These are phyloP conservation scores for Aphanoascus verrucosus DNA, from an alignment of 2,329 filamentous ascomycete species.

Conservation along the genomic window DNA sequence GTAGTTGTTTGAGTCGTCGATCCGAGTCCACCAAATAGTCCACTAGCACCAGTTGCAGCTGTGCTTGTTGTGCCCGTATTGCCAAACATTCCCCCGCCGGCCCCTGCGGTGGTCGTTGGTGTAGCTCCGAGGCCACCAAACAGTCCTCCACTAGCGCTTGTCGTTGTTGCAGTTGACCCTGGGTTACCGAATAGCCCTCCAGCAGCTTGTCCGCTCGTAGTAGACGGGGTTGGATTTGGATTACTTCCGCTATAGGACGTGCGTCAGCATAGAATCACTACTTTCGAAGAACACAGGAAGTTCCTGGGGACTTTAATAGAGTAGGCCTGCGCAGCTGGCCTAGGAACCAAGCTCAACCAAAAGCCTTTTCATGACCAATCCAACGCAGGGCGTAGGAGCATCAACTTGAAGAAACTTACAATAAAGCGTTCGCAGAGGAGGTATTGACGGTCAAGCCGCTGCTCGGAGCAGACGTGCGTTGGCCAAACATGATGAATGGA, in stretches of 20 bases:
- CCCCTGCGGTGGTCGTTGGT: conserved; percentile 12
- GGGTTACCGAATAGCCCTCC: conserved; percentile 28
- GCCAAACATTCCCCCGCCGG: conserved; percentile 13
- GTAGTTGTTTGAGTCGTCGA: conserved; percentile 11
- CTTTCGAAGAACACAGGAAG: not conserved
- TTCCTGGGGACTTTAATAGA: not conserved
- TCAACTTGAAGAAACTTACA: conserved; percentile 13
- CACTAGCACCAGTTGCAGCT: conserved; percentile 19
- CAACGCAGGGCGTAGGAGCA: no score
- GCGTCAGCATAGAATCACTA: not conserved
- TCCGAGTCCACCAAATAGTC: conserved; percentile 26
- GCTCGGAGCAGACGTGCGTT: conserved; percentile 10
- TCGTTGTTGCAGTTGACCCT: conserved; percentile 14
- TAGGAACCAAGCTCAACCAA: no score
- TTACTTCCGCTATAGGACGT: conserved; percentile 7
- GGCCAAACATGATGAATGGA: conserved; percentile 14
- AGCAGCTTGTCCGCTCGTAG: conserved; percentile 9
- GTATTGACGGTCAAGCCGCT: conserved; percentile 18
- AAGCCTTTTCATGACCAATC: no score
- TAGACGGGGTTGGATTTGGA: conserved; percentile 8
- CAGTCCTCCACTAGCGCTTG: conserved; percentile 20
- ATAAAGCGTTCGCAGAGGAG: conserved; percentile 15
- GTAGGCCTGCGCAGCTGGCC: no score
- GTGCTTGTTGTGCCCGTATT: conserved; percentile 18
- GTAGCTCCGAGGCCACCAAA: conserved; percentile 24